Evolutionary conservation across 2,329 filamentous ascomycete genomes (phyloP), one percentile per base, ranked within the genome.

Genomic region (Chrysosphaeria jannelii): DNA sequence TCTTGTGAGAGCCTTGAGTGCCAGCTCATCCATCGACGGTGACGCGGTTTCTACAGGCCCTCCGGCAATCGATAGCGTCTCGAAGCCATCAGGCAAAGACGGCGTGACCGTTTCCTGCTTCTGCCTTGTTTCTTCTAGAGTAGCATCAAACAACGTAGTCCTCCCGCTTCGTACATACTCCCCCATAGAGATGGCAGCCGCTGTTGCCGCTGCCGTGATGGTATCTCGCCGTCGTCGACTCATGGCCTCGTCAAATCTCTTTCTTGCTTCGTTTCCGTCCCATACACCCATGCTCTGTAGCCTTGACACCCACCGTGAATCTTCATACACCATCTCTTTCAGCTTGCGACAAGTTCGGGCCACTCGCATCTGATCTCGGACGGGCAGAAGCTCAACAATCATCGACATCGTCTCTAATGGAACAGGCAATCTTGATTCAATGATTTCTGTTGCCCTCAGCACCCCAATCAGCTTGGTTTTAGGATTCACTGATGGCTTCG

Each of bases 291-390:
- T 90, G 28, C 57, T 65, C 39, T 71, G 71, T 25, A 97, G 46
- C 31, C 74, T 60, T 31, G 74, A 64, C 19, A 93, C 71, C 85
- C 85, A 97, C 48, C 81, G 60, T 23, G 78, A 75, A 43, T 97
- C 85, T 42, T 97, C 85, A 45, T 93, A 97, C 3, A 91, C 79
- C 79, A 97, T 97, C 46, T 97, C 85, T 39, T 71, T 69, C 56
- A 93, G 62, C 29, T 75, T 71, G 38, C 62, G 70, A 28, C 76
- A 90, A 13, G 72, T 66, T 31, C 69, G 66, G 21, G 85, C 81
- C 39, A 76, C 81, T 33, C 65, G 63, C 40, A 93, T 59, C 36
- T 89, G 66, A 42, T 91, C 81, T 29, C 68, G 50, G 14, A 90
- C 58, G 19, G 75, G 70, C 19, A 93, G 61, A 46, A 88, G 78